Conservation (phyloP, 2,329 filamentous ascomycete species). For the Aciculosporium take region DNA sequence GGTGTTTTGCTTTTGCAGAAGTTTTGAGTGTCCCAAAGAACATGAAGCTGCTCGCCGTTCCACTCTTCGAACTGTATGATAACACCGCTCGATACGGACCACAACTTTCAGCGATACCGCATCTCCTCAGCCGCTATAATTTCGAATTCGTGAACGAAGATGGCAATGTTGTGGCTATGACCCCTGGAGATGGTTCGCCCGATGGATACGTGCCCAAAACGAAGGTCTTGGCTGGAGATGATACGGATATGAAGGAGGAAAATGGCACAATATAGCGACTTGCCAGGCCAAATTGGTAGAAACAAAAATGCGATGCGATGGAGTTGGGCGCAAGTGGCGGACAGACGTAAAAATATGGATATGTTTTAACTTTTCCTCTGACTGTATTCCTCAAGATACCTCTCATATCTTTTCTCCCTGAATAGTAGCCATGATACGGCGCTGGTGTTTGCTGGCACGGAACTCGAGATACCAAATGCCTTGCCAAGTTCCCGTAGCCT, state of each 20-base stretch:
- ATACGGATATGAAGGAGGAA: slow-evolving; percentile 46
- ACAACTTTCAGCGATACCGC: slow-evolving; percentile 89
- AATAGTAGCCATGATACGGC: slow-evolving; percentile 82
- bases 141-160: slow-evolving; percentile 96
- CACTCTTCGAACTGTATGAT: slow-evolving; percentile 94
- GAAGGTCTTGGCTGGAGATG: slow-evolving; percentile 50
- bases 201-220: slow-evolving; percentile 47
- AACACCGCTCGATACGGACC: slow-evolving; percentile 91
- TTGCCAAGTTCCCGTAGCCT: slow-evolving; percentile 61
- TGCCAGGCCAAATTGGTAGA: slow-evolving; percentile 11
- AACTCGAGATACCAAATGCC: slow-evolving; percentile 95
- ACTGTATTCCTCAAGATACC: neutral
- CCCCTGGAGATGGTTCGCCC: slow-evolving; percentile 52
- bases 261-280: slow-evolving; percentile 21
- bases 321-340: slow-evolving; percentile 21
- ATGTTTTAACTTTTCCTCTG: no score
- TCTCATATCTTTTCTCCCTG: slow-evolving; percentile 59
- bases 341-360: slow-evolving; percentile 5
- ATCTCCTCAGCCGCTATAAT: slow-evolving; percentile 87
- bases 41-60: slow-evolving; percentile 96
- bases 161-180: slow-evolving; percentile 72
- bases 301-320: slow-evolving; percentile 14
- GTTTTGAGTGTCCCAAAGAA: slow-evolving; percentile 96
- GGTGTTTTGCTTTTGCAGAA: slow-evolving; percentile 37
- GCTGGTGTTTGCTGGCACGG: slow-evolving; percentile 56